Base-by-base conservation (phyloP, 176 grass and related monocot species). In the Oropetium thomaeum region DNA sequence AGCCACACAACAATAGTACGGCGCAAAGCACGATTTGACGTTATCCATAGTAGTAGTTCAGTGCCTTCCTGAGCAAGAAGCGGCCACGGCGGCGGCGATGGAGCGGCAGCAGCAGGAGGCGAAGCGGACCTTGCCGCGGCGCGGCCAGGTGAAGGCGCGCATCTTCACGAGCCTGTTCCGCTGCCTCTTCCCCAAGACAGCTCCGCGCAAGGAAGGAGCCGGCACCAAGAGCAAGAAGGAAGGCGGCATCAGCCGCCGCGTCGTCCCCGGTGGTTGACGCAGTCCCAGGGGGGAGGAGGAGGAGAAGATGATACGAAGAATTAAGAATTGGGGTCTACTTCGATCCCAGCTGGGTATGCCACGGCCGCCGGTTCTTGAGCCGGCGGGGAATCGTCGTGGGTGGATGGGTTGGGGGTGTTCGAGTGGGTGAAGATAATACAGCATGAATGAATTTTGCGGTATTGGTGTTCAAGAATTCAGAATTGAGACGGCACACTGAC, bases 111-210 rank as follows among this genome's bases (percentile, higher is more conserved):
- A 60, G 57, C 42, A 51, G 74, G n/a, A 65, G n/a, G 14, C 47
- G 67, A 74, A 52, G 82, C 65, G 82, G 45, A 70, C 65, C n/a
- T 17, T 78, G 47, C 83, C 86, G 44, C 74, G 57, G 77, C 82
- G 92, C 66, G 92, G 92, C 29, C 83, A 89, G 66, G 73, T 96
- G 62, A 91, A 89, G 67, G 70, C 41, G 7, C 15, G 67, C 47
- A 96, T 96, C 37, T 81, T 94, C 40, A 51, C 48, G 17, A 73
- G 40, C 41, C 59, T 87, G 25, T 78, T 87, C 67, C 67, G 19
- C 49, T 82, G 79, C 73, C 0, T 87, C 59, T 5, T 11, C 49
- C 73, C 79, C 67, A 53, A 48, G 60, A 25, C 27, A 27, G 2
- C 55, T 5, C 12, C 13, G 57, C 53, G 10, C 71, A 81, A 77